Conservation (phyloP, 2,329 filamentous ascomycete genomes). For the Colletotrichum sp. region DNA sequence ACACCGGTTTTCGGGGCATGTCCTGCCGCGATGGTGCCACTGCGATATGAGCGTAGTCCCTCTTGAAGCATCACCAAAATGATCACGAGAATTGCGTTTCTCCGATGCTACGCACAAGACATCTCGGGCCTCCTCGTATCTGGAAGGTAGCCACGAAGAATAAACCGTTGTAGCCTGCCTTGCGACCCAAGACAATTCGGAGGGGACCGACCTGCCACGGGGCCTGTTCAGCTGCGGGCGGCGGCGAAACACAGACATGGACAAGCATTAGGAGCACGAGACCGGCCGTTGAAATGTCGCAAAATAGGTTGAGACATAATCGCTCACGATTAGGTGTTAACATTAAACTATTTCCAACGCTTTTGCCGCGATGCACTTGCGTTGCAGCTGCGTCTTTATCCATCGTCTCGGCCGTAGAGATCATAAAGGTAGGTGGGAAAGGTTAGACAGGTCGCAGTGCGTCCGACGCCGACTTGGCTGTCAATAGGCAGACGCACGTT, state of each 20-base stretch:
- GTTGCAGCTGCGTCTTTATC: not conserved
- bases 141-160: not conserved
- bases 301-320: constrained; percentile 11
- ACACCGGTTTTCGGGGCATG: not conserved
- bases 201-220: not conserved
- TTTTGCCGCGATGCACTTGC: not conserved
- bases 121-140: not conserved
- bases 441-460: not conserved
- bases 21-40: not conserved
- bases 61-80: not conserved
- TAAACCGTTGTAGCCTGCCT: not conserved
- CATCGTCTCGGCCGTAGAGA: constrained; percentile 4
- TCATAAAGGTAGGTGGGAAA: not conserved
- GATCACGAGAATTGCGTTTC: not conserved
- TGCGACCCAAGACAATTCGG: not conserved
- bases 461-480: not conserved
- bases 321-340: constrained; percentile 9
- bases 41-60: not conserved
- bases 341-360: not conserved
- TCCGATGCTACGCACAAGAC: not conserved
- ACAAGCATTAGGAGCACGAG: not conserved
- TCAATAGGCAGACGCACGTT: not conserved
- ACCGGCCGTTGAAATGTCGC: constrained; percentile 12
- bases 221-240: not conserved
- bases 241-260: not conserved